Evolutionary conservation across 225 moss, liverwort and hornwort genomes (phyloP), one percentile per base, ranked within the genome.

Genomic region (Sphagnum tenellum): DNA sequence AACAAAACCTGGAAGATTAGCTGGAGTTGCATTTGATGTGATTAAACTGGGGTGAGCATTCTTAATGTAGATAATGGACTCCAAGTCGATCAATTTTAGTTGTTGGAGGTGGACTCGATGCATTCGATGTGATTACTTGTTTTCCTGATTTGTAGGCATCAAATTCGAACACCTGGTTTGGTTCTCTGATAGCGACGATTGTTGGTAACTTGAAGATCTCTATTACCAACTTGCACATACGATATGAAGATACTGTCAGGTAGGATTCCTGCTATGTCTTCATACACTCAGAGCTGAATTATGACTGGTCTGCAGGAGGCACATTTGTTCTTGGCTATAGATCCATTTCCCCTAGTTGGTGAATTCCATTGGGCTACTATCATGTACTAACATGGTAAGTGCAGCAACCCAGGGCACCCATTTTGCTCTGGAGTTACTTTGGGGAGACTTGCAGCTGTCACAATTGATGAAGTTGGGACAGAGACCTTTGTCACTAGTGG

Each of bases 401-500:
- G 84, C 92, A 96, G 96, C 73, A 96, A 90, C 72, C 81, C 78
- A 64, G 85, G 83, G 70, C 92, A 87, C 70, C 92, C 96, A 14
- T 96, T 96, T 69, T 92, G 92, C 78, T 85, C 92, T 57, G 92
- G 96, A 76, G 79, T 92, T 64, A 88, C 92, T 11, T 70, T 96
- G 66, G 83, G 89, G 62, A 96, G 88, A 65, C 88, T 96, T 74
- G 92, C 92, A 58, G 96, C 89, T 68, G 96, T 96, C 49, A 96
- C 96, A 64, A 80, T 96, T 73, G 96, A 96, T 80, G 96, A 96
- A 64, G 71, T 73, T 62, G 96, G 96, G 67, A 81, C 79, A 78
- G 96, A 96, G 74, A 92, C 96, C 9, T 96, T 96, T 87, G 96
- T 92, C 59, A 83, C 92, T 13, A 96, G 96, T 81, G 96, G 96